Conservation (phyloP, 192 early-diverging fungal species). For the Coemansia sp. region DNA sequence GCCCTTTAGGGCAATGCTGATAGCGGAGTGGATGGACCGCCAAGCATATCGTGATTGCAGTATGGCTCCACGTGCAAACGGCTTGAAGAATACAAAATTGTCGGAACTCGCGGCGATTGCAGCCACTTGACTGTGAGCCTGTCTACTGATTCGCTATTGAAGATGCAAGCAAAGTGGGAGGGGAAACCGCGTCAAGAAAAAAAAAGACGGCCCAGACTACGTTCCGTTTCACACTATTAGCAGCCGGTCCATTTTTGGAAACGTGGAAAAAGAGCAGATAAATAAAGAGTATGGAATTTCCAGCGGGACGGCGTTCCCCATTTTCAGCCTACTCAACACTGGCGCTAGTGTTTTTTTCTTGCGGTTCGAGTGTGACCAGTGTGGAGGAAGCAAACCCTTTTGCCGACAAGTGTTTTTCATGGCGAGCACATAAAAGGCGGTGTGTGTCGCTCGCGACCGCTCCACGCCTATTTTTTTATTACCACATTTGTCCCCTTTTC, state of each 20-base stretch:
- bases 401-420: neutral
- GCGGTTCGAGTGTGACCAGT: neutral
- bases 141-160: neutral
- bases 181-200: neutral
- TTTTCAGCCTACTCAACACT: too few relatives aligned
- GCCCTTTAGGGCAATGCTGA: too few relatives aligned
- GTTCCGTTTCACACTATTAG: too few relatives aligned
- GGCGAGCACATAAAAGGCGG: neutral
- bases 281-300: too few relatives aligned
- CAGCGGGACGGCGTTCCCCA: too few relatives aligned
- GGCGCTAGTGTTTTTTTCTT: neutral
- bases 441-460: neutral
- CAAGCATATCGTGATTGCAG: neutral
- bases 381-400: neutral
- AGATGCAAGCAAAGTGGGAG: neutral
- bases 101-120: neutral
- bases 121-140: neutral
- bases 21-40: neutral
- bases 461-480: neutral
- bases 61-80: neutral
- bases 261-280: too few relatives aligned
- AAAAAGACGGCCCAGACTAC: neutral
- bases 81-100: neutral
- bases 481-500: neutral
- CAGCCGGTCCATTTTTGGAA: neutral